A percentile compares a stretch with the other conserved stretches of the same genome.
Evolutionary conservation across 2,329 filamentous ascomycete species (phyloP).

Genomic region (Cytospora leucostoma): DNA sequence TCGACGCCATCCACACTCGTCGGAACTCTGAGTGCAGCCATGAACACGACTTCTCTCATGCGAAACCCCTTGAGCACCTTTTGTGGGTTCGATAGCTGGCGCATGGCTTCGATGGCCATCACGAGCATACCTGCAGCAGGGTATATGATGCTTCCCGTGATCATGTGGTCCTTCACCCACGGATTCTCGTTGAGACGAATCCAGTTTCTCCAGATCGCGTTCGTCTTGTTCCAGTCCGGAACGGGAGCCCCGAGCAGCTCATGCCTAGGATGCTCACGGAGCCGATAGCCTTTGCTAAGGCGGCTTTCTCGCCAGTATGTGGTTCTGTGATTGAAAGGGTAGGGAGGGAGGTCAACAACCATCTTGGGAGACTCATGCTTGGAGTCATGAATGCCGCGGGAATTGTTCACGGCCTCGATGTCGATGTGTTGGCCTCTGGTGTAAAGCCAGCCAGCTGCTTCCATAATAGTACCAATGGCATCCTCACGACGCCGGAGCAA

Average conservation of each 20-base stretch:
- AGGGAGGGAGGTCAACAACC: constrained; percentile 5
- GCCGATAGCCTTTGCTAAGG: constrained; percentile 38
- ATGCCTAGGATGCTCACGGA: constrained; percentile 33
- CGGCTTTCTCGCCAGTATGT: constrained; percentile 1
- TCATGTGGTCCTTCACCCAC: not conserved
- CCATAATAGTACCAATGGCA: not conserved
- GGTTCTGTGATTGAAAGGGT: not conserved
- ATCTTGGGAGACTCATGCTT: not conserved
- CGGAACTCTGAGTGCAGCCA: constrained; percentile 30
- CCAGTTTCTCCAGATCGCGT: constrained; percentile 1
- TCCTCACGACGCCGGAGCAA: not conserved
- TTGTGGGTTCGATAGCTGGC: constrained; percentile 23
- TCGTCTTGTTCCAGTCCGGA: not conserved
- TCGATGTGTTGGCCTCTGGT: not conserved
- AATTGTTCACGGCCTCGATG: not conserved
- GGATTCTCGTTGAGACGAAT: not conserved
- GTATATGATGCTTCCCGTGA: not conserved
- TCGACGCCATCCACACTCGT: constrained; percentile 25
- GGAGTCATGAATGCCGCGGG: constrained; percentile 28
- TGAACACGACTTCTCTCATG: constrained; percentile 29
- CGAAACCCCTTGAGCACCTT: constrained; percentile 12
- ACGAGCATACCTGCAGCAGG: constrained; percentile 17
- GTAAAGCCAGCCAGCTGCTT: not conserved
- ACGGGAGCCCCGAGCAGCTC: constrained; percentile 29
- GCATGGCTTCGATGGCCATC: constrained; percentile 35